Percentiles rank a stretch among this genome's conserved stretches.
phyloP scores from a whole-genome alignment of 2,329 filamentous ascomycete genomes.

The Claviceps spartinae region DNA sequence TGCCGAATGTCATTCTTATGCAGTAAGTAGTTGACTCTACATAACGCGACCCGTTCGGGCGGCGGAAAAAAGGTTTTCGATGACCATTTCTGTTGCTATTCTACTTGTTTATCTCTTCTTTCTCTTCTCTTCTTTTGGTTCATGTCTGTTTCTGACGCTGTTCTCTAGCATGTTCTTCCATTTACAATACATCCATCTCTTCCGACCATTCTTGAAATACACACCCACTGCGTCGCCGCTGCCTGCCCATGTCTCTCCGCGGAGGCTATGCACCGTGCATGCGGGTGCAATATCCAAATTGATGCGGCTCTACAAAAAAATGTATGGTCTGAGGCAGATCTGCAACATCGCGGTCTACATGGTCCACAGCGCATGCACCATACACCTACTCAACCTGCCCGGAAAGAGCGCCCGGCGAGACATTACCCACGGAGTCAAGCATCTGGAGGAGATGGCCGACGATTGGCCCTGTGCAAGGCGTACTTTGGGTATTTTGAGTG shows the following conservation, averaged over 20 bases:
- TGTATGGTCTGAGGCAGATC: constrained; percentile 81
- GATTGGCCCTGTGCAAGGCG: constrained; percentile 84
- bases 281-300: constrained; percentile 83
- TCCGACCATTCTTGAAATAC: constrained; percentile 90
- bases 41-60: neutral
- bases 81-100: too few relatives aligned
- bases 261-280: constrained; percentile 81
- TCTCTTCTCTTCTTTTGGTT: neutral
- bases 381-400: constrained; percentile 83
- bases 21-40: constrained; percentile 52
- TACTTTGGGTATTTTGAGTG: constrained; percentile 71
- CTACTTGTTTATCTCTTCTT: too few relatives aligned
- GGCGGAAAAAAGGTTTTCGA: neutral
- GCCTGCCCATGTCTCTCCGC: constrained; percentile 75
- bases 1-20: constrained; percentile 66
- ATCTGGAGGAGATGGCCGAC: constrained; percentile 90
- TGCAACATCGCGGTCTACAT: constrained; percentile 97
- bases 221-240: constrained; percentile 68
- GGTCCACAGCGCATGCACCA: constrained; percentile 83
- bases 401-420: constrained; percentile 85
- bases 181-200: constrained; percentile 87
- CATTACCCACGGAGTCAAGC: constrained; percentile 78
- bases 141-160: constrained; percentile 11
- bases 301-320: constrained; percentile 86
- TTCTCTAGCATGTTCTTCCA: constrained; percentile 84